Base-by-base conservation (phyloP, 352 stramenopile species). In the Stramenopiles sp. region DNA sequence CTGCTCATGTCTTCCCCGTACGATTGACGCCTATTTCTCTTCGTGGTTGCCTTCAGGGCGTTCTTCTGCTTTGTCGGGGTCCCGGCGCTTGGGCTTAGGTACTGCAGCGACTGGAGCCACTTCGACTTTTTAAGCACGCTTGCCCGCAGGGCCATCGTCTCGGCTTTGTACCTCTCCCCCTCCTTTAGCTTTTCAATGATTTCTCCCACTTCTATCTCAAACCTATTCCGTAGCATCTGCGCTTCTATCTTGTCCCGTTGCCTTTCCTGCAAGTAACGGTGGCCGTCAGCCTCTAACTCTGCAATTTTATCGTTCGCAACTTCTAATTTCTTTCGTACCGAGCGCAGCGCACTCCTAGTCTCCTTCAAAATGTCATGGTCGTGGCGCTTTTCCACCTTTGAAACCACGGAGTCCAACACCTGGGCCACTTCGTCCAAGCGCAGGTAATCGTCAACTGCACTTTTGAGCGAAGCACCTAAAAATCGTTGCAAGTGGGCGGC, bases 151-250 rank as follows among this genome's bases (percentile, higher is more conserved):
- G 12, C 6, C 35, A 35, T 2, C 53, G 35, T 33, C 12, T 71
- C 53, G 33, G 33, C 53, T 71, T 71, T 71, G 12, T 71, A 71
- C 35, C 35, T 71, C 35, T 71, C 2, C 4, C 53, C 53, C 35
- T 71, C 53, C 1, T 71, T 2, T 71, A 71, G 12, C 35, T 6
- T 2, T 35, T 6, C 35, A 6, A 71, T 2, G 35, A 71, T 6
- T 2, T 71, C 53, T 2, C 53, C 53, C 35, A 71, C 6, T 6
- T 71, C 53, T 71, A 6, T 33, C 2, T 6, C 31, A 2, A 71
- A 6, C 4, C 53, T 31, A 71, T 71, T 71, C 35, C 35, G 33
- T 6, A 71, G 35, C 6, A 71, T 6, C 6, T 33, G 53, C 12
- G 53, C 53, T 71, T 71, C 53, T 2, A 71, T 4, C 35, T 71